Evolutionary conservation across 176 grass and related monocot species (phyloP), one percentile per base, ranked within the genome.

Genomic region (Paspalum vaginatum): DNA sequence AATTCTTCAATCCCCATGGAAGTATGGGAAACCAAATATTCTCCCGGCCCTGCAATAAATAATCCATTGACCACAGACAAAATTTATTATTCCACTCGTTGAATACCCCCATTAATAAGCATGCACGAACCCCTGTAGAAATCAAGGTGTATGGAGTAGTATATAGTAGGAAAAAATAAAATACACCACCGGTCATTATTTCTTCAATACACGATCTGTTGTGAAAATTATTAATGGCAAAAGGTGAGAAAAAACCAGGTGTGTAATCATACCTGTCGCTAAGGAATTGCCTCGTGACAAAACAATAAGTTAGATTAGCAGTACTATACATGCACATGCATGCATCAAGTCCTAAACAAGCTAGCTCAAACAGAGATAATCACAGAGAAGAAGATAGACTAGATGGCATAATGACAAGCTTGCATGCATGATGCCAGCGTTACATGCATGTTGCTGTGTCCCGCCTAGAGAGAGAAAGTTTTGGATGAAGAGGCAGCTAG

Each of bases 381-480:
- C 82, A 58, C 47, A 76, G 82, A 77, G 82, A 85, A 71, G 77
- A 81, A 89, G 82, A 89, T 84, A 81, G 47, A n/a, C 72, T 81
- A 77, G 77, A 81, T 81, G 78, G 72, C 72, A 55, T 78, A 77
- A 65, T 72, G 71, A 57, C 87, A 77, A 89, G 71, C 64, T 62
- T 26, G 43, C 68, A 65, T 42, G 56, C 43, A 56, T 56, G 51
- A 74, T 74, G 84, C 84, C 47, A 73, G 76, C 38, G 75, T 59
- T 63, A 73, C 72, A 46, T 83, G 77, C 61, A 43, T 75, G 61
- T 55, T 53, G 58, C 16, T 22, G 57, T 76, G 77, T 42, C 87
- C 82, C 70, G 85, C 62, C 10, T 17, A 77, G 57, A 76, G 63
- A 84, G 74, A 78, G 80, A 89, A 9, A 76, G 44, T 43, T 51